Evolutionary conservation across 768 basidiomycete genomes (phyloP).

Genomic region (Psilocybe tampanensis): DNA sequence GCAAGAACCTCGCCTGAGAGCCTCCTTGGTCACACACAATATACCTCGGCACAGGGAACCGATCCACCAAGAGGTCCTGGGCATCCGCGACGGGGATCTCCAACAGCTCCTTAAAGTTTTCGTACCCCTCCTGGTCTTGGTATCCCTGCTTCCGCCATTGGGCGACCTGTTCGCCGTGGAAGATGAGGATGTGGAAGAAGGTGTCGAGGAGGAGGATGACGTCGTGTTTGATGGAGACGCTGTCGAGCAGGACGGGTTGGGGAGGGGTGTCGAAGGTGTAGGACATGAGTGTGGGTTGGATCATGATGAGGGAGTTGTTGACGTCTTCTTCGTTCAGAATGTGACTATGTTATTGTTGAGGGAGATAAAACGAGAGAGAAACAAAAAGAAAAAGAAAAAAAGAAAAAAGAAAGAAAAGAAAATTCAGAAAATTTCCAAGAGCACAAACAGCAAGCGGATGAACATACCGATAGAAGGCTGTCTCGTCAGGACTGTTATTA

Average conservation of each 20-base stretch:
- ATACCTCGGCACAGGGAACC: conserved; percentile 97
- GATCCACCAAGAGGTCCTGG: conserved; percentile 93
- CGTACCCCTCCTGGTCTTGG: conserved; percentile 98
- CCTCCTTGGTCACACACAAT: conserved; percentile 98
- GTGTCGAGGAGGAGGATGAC: conserved; percentile 96
- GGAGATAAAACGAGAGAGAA: not conserved
- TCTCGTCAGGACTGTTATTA: conserved; percentile 99
- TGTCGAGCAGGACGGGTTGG: conserved; percentile 95
- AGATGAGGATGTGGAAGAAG: conserved; percentile 99
- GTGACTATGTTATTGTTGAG: no score
- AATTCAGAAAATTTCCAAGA: no score
- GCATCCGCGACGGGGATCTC: conserved; percentile 89
- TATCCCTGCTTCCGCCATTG: conserved; percentile 99
- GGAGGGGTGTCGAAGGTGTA: conserved; percentile 92
- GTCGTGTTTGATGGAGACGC: conserved; percentile 96
- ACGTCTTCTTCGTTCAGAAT: conserved; percentile 97
- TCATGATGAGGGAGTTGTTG: conserved; percentile 99
- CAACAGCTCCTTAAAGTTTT: conserved; percentile 95
- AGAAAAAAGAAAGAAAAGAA: not conserved
- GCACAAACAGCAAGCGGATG: no score
- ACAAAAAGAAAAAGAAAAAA: not conserved
- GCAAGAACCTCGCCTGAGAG: conserved; percentile 93
- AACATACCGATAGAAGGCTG: conserved; percentile 87
- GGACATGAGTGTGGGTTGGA: conserved; percentile 99
- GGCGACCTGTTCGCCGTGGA: conserved; percentile 97